A percentile compares a stretch with the other conserved stretches of the same genome.
Evolutionary conservation across 306 rosid genomes (phyloP).

Genomic region (Biancaea sappan): DNA sequence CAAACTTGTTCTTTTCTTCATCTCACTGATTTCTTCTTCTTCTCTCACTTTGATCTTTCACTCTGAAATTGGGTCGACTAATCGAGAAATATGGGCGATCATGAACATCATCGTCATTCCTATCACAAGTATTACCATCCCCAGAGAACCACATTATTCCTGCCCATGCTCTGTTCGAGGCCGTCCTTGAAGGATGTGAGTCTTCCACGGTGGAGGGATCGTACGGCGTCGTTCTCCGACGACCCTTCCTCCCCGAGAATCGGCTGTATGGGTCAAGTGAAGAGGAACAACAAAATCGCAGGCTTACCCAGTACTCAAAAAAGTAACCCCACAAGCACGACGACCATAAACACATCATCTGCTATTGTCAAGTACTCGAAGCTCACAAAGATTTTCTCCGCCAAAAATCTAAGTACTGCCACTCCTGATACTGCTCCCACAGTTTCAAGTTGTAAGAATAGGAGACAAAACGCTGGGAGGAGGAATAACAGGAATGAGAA

Average conservation of each 20-base stretch:
- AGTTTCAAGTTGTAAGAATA: conserved; percentile 33
- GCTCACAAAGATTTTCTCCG: conserved; percentile 71
- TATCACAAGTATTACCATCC: conserved; percentile 31
- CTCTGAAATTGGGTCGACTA: background rate
- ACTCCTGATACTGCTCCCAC: conserved; percentile 9
- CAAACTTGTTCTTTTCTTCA: conserved; percentile 11
- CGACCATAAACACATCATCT: conserved; percentile 31
- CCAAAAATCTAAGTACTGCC: conserved; percentile 45
- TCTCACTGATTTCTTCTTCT: background rate
- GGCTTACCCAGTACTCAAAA: conserved; percentile 48
- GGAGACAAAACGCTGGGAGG: conserved; percentile 14
- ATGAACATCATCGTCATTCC: conserved; percentile 45
- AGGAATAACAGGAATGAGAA: conserved; percentile 34
- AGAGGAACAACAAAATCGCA: conserved; percentile 63
- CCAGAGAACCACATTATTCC: conserved; percentile 56
- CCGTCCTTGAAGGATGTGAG: conserved; percentile 58
- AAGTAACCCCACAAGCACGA: conserved; percentile 22
- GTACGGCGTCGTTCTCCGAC: conserved; percentile 36
- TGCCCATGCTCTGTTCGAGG: conserved; percentile 82
- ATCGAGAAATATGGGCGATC: conserved; percentile 46
- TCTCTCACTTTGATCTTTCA: conserved; percentile 3
- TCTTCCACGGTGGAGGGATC: conserved; percentile 44
- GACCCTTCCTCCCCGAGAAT: conserved; percentile 79
- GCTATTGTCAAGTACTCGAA: conserved; percentile 54
- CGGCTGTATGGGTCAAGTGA: conserved; percentile 86